These are phyloP conservation scores for Citrus sinensis DNA, from an alignment of 345 rosid genomes.

Conservation along the genomic window DVS_A1.0 CM039168.1:6078501-6079000, in stretches of 20 bases:
- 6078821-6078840: background rate
- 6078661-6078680: constrained; percentile 98
- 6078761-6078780: background rate
- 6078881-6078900: background rate
- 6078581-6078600: constrained; percentile 96
- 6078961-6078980: constrained; percentile 88
- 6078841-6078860: no score
- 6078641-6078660: constrained; percentile 95
- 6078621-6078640: constrained; percentile 83
- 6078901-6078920: background rate
- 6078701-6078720: background rate
- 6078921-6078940: constrained; percentile 77
- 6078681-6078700: constrained; percentile 54
- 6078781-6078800: background rate
- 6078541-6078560: constrained; percentile 1
- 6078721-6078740: no score
- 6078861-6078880: no score
- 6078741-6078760: background rate
- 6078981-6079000: constrained; percentile 89
- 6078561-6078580: constrained; percentile 93
- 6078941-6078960: constrained; percentile 75
- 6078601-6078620: constrained; percentile 98
- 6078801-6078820: background rate
- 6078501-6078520: background rate
- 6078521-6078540: background rate